These are phyloP conservation scores for Lanzia echinophila DNA, from an alignment of 2,329 filamentous ascomycete species.

Conservation along the genomic window DNA sequence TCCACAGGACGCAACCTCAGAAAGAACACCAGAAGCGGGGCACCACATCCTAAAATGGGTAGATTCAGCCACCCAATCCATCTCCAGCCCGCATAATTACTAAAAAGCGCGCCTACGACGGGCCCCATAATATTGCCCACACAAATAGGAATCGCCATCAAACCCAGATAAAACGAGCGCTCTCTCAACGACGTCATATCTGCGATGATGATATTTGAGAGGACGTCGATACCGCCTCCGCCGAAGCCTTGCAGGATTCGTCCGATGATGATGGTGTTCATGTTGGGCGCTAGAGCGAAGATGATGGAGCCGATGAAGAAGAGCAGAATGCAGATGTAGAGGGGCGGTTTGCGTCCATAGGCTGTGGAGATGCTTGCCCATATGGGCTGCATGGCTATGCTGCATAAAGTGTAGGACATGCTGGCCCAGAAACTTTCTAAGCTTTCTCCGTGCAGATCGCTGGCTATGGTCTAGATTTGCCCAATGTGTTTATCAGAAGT, in stretches of 20 bases:
- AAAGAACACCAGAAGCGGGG: neutral
- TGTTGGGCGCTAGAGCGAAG: constrained; percentile 37
- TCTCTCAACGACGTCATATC: constrained; percentile 41
- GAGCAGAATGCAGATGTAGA: constrained; percentile 38
- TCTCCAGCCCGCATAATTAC: constrained; percentile 48
- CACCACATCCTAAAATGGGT: constrained; percentile 2
- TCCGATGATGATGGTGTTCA: constrained; percentile 40
- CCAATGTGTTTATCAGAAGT: too few species aligned
- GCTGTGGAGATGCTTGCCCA: constrained; percentile 57
- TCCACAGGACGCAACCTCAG: neutral
- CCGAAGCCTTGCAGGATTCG: constrained; percentile 32
- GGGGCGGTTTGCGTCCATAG: constrained; percentile 44
- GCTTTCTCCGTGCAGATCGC: constrained; percentile 39
- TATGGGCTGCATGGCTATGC: constrained; percentile 57
- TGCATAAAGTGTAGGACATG: constrained; percentile 61
- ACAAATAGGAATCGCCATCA: constrained; percentile 61
- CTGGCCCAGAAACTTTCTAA: constrained; percentile 63
- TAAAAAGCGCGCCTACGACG: constrained; percentile 56
- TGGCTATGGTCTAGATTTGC: neutral
- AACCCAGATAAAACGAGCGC: constrained; percentile 46
- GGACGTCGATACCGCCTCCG: constrained; percentile 38
- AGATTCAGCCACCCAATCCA: constrained; percentile 32
- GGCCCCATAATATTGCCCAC: constrained; percentile 56
- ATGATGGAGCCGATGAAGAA: constrained; percentile 44
- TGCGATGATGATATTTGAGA: constrained; percentile 44